Base-by-base conservation (phyloP, 2,329 filamentous ascomycete genomes). In the Biscogniauxia mediterranea region DNA sequence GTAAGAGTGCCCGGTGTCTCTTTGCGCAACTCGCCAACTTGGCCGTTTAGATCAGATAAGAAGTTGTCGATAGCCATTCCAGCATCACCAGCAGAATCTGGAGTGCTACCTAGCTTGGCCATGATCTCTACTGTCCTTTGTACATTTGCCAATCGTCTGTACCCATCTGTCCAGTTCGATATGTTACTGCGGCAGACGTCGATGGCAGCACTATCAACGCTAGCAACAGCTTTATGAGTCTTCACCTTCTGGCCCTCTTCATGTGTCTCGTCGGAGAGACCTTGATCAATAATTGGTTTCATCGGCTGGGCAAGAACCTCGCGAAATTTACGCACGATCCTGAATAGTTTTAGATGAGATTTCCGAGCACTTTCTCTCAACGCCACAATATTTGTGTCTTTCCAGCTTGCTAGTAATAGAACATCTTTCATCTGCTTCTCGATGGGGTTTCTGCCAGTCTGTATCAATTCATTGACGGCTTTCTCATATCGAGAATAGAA, bases 381-480 rank as follows among this genome's bases (percentile, higher is more conserved):
- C 0, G 92, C 91, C 54, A 89, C 89, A 64, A 99, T 96, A 70
- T 98, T 99, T 21, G 92, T 97, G 69, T 99, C 95, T 74, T 96
- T 97, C 96, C 96, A 99, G 75, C 93, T 97, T 7, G 93, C 93
- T 69, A 99, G 80, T 57, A 96, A 86, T 17, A 99, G 84, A n/a
- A 97, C 88, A 68, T 98, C 91, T 73, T 90, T 94, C 83, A 98
- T 92, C 60, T 92, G 88, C 76, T 93, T 97, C 74, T 98, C 94
- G n/a, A 98, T 82, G 0, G 84, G 81, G 6, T 82, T 79, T 59
- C 92, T 86, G n/a, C 89, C 90, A 52, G 85, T 85, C 20, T 79
- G 78, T 42, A 97, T 83, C 1, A 82, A 78, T 63, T 92, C 88
- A 13, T 82, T 77, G 7, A 93, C 85, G 5, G 84, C 78, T 60